Percentiles rank a stretch among this genome's conserved stretches.
Evolutionary conservation across 2,329 filamentous ascomycete species (phyloP).

Genomic region (Talaromyces sp.): DNA sequence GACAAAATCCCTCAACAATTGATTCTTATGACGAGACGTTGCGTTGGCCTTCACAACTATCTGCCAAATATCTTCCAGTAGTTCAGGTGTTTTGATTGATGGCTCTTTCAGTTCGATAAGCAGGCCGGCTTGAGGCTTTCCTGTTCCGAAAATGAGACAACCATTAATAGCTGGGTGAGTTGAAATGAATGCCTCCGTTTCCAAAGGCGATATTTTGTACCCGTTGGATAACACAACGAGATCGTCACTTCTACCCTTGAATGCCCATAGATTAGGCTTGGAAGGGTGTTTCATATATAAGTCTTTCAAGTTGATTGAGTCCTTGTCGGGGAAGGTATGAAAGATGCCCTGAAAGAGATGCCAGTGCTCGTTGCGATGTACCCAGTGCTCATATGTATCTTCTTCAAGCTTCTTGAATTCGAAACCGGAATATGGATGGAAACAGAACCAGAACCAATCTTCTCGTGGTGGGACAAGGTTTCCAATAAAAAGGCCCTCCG

Average conservation of each 20-base stretch:
- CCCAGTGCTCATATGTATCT: constrained; percentile 35
- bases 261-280: constrained; percentile 25
- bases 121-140: constrained; percentile 21
- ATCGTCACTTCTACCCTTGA: constrained; percentile 25
- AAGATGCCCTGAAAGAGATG: constrained; percentile 26
- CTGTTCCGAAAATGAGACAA: constrained; percentile 21
- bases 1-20: constrained; percentile 11
- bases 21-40: constrained; percentile 11
- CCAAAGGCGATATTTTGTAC: constrained; percentile 22
- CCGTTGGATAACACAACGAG: constrained; percentile 25
- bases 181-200: constrained; percentile 20
- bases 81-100: not conserved
- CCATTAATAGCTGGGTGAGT: constrained; percentile 20
- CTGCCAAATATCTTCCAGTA: constrained; percentile 7
- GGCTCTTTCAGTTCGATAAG: constrained; percentile 19
- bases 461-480: constrained; percentile 3
- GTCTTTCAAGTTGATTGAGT: constrained; percentile 27
- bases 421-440: constrained; percentile 21
- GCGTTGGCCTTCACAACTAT: not conserved
- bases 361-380: constrained; percentile 31
- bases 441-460: constrained; percentile 17
- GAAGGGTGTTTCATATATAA: constrained; percentile 22
- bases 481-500: constrained; percentile 11
- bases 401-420: constrained; percentile 24
- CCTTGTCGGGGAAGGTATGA: constrained; percentile 30